Percentiles rank a stretch among this genome's conserved stretches.
phyloP scores from a whole-genome alignment of 2,329 filamentous ascomycete genomes.

The Passalora sequoiae region DNA sequence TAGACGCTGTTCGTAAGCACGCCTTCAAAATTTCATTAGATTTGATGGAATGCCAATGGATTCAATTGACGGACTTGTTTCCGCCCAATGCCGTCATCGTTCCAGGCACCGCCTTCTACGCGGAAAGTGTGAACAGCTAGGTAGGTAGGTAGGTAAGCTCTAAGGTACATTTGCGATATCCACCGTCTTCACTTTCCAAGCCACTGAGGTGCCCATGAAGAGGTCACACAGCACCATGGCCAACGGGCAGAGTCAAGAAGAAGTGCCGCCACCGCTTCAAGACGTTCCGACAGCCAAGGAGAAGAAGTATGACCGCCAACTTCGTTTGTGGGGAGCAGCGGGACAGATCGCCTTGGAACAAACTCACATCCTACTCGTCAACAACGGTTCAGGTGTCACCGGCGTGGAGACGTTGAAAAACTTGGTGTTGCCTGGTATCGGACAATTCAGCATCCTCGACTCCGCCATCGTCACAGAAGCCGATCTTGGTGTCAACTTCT shows the following conservation, averaged over 20 bases:
- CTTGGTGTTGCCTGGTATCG: slow-evolving; percentile 88
- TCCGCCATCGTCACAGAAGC: slow-evolving; percentile 68
- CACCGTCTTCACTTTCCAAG: no score
- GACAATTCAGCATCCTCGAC: slow-evolving; percentile 86
- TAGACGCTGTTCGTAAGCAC: no score
- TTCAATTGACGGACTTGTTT: neutral
- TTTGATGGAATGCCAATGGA: no score
- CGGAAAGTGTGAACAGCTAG: no score
- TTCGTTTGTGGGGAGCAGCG: slow-evolving; percentile 88
- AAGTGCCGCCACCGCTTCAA: slow-evolving; percentile 43
- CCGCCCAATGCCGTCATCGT: neutral
- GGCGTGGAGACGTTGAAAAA: slow-evolving; percentile 94
- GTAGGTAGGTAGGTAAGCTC: no score
- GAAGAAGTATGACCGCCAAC: slow-evolving; percentile 84
- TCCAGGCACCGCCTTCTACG: neutral
- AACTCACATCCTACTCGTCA: slow-evolving; percentile 84
- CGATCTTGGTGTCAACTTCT: slow-evolving; percentile 95
- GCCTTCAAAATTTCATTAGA: neutral
- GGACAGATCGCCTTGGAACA: slow-evolving; percentile 88
- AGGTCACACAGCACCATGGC: slow-evolving; percentile 13
- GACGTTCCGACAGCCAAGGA: slow-evolving; percentile 53
- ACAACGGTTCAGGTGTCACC: slow-evolving; percentile 78
- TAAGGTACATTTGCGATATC: no score
- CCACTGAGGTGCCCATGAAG: no score
- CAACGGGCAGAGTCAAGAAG: slow-evolving; percentile 22